Conservation (phyloP, 179 eudicot species). For the Vitellaria paradoxa region DNA sequence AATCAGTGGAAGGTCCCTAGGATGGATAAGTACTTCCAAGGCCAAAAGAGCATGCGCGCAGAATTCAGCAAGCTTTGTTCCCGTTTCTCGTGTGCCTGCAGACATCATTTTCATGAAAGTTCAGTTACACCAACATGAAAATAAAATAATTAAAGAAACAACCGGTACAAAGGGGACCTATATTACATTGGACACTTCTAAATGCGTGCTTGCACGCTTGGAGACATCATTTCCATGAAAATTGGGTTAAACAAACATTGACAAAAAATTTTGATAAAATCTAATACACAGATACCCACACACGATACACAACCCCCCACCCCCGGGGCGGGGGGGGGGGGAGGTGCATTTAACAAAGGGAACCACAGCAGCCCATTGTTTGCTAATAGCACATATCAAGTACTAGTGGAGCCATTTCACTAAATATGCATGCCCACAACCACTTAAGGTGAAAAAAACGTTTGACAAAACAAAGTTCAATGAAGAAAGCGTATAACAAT, state of each 20-base stretch:
- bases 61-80: constrained; percentile 62
- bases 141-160: neutral
- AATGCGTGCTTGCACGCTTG: too few species aligned
- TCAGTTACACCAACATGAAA: neutral
- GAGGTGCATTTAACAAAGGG: neutral
- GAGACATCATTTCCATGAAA: too few species aligned
- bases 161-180: neutral
- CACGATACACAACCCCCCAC: too few species aligned
- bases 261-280: too few species aligned
- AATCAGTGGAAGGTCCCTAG: constrained; percentile 64
- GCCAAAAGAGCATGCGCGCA: constrained; percentile 73
- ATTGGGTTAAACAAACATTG: too few species aligned
- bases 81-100: constrained; percentile 68
- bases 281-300: too few species aligned
- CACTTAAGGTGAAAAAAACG: neutral
- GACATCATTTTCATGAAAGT: neutral
- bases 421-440: neutral
- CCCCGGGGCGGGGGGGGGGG: too few species aligned
- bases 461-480: constrained; percentile 3
- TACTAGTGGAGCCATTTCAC: neutral
- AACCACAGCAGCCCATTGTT: neutral
- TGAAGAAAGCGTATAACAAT: neutral
- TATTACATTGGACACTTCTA: too few species aligned
- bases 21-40: constrained; percentile 82
- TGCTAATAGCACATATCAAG: neutral